Evolutionary conservation across 106 monocot species (phyloP).

Genomic region (Apostasia ramifera): DNA sequence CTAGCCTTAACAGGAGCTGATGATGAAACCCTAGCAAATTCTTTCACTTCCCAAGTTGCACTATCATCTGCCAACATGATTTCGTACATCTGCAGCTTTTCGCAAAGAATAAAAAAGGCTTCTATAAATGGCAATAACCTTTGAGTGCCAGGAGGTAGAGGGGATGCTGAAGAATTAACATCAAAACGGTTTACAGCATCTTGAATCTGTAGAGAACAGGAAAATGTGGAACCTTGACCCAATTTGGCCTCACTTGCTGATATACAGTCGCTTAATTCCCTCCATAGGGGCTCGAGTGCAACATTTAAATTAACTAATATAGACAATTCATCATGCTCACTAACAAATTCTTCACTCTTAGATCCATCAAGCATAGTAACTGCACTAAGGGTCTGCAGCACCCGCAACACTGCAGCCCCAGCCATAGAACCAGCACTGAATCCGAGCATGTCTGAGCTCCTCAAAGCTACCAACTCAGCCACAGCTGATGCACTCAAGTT

Average conservation of each 20-base stretch:
- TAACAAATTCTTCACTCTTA: slow-evolving; percentile 16
- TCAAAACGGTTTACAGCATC: slow-evolving; percentile 17
- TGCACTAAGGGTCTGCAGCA: slow-evolving; percentile 43
- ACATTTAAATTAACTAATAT: slow-evolving; percentile 40
- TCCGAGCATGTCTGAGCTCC: slow-evolving; percentile 43
- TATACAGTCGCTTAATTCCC: slow-evolving; percentile 64
- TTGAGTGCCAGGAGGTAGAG: slow-evolving; percentile 58
- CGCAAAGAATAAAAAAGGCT: slow-evolving; percentile 63
- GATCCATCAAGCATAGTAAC: slow-evolving; percentile 30
- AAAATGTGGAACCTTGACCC: slow-evolving; percentile 33
- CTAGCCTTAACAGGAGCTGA: slow-evolving; percentile 20
- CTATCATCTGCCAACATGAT: slow-evolving; percentile 24
- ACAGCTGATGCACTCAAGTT: slow-evolving; percentile 54
- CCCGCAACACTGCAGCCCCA: slow-evolving; percentile 62
- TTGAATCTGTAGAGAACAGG: slow-evolving; percentile 11
- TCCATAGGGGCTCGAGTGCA: slow-evolving; percentile 63
- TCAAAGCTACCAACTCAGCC: slow-evolving; percentile 34
- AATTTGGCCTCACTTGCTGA: slow-evolving; percentile 43
- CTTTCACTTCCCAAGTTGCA: slow-evolving; percentile 40
- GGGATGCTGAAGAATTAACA: slow-evolving; percentile 19
- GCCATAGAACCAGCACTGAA: slow-evolving; percentile 47
- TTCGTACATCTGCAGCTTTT: slow-evolving; percentile 46
- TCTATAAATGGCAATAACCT: slow-evolving; percentile 60
- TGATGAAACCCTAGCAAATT: slow-evolving; percentile 22
- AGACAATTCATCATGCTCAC: slow-evolving; percentile 29